These are phyloP conservation scores for Epichloe brachyelytri DNA, from an alignment of 2,329 filamentous ascomycete genomes.

Conservation along the genomic window DNA sequence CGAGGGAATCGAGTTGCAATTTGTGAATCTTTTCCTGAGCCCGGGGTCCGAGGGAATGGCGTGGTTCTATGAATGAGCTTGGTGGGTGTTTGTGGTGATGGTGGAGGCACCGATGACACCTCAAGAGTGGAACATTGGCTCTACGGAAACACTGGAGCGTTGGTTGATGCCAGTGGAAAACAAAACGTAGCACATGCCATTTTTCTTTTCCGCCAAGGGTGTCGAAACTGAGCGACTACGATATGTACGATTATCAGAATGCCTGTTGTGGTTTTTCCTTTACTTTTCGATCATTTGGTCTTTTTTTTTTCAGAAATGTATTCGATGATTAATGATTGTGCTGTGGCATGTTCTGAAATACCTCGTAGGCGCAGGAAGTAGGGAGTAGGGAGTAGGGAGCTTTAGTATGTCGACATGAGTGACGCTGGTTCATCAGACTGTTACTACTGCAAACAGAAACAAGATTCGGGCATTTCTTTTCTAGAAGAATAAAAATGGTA, in stretches of 20 bases:
- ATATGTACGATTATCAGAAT: slow-evolving; percentile 12
- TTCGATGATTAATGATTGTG: not conserved
- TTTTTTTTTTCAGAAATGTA: not conserved
- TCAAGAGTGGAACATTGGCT: not conserved
- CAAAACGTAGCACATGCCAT: not conserved
- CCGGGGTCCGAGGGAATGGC: not conserved
- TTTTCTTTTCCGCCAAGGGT: not conserved
- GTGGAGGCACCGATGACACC: not conserved
- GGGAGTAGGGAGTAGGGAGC: no score
- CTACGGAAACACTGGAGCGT: no score
- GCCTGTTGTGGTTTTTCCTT: slow-evolving; percentile 3
- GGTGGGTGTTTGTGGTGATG: not conserved
- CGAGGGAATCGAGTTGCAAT: not conserved
- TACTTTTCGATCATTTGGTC: not conserved
- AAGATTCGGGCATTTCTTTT: no score
- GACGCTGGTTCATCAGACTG: no score
- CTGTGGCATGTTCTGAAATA: not conserved
- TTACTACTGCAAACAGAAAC: no score
- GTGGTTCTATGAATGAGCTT: not conserved
- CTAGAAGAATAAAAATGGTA: no score
- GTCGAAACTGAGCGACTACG: slow-evolving; percentile 2
- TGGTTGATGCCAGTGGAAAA: not conserved
- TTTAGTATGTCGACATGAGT: no score
- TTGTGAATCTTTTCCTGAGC: not conserved
- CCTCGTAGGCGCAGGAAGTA: no score